These are phyloP conservation scores for Agaricus subrufescens DNA, from an alignment of 768 basidiomycete genomes.

Conservation along the genomic window DNA sequence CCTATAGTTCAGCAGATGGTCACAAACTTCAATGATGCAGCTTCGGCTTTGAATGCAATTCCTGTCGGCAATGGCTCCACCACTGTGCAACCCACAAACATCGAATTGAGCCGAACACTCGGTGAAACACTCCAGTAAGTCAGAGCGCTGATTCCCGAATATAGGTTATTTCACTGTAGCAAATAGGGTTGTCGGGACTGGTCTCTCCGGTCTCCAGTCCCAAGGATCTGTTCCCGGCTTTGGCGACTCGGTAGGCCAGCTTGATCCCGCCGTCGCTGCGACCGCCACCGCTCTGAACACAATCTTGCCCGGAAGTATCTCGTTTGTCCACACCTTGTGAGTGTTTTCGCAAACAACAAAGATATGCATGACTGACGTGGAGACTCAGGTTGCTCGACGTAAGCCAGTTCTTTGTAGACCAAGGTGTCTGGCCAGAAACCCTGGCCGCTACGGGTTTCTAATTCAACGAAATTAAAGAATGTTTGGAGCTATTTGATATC, in stretches of 20 bases:
- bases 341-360: neutral
- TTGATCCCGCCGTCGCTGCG: conserved; percentile 26
- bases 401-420: conserved; percentile 25
- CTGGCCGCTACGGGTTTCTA: conserved; percentile 28
- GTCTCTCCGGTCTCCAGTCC: conserved; percentile 24
- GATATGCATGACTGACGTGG: neutral
- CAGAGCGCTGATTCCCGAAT: neutral
- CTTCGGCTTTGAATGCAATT: conserved; percentile 17
- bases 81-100: conserved; percentile 27
- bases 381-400: conserved; percentile 29
- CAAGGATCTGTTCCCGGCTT: conserved; percentile 22
- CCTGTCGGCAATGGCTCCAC: conserved; percentile 27
- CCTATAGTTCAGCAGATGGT: conserved; percentile 21
- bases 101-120: conserved; percentile 27
- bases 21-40: conserved; percentile 20
- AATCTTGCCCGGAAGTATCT: conserved; percentile 22
- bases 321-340: conserved; percentile 27
- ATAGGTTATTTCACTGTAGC: neutral
- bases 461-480: neutral
- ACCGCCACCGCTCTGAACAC: conserved; percentile 22
- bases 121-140: conserved; percentile 26
- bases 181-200: conserved; percentile 22
- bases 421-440: conserved; percentile 28
- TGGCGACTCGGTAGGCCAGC: conserved; percentile 17
- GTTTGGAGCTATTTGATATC: neutral